Percentiles rank a stretch among this genome's conserved stretches.
Evolutionary conservation across 1,284 basidiomycete genomes (phyloP).

Genomic region (Volvariella volvacea): DNA sequence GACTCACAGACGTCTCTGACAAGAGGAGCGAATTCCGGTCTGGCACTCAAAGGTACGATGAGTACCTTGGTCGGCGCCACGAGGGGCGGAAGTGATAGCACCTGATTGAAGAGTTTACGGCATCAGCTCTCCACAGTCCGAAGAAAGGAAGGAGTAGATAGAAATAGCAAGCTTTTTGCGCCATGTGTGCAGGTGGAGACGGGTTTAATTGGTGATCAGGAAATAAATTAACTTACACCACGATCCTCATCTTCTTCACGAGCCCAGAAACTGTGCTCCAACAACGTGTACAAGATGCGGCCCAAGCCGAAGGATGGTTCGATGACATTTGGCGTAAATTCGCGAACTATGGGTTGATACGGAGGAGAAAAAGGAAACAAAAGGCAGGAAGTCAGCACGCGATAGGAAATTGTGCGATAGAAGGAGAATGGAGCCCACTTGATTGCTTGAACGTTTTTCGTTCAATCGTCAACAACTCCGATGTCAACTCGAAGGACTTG

Average conservation of each 20-base stretch:
- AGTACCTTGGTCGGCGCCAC: constrained; percentile 97
- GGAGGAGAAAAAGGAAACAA: constrained; percentile 6
- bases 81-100: constrained; percentile 83
- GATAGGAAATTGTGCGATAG: not conserved
- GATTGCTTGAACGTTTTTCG: constrained; percentile 88
- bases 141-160: constrained; percentile 8
- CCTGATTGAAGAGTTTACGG: constrained; percentile 33
- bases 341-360: constrained; percentile 59
- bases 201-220: constrained; percentile 10
- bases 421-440: constrained; percentile 43
- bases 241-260: constrained; percentile 88
- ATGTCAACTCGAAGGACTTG: constrained; percentile 66
- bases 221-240: constrained; percentile 50
- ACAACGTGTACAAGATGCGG: constrained; percentile 89
- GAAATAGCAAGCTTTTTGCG: not conserved
- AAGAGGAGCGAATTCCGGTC: constrained; percentile 80
- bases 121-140: constrained; percentile 5
- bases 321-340: constrained; percentile 96
- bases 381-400: constrained; percentile 7
- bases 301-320: constrained; percentile 99
- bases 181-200: not conserved
- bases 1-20: constrained; percentile 87
- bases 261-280: constrained; percentile 97
- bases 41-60: constrained; percentile 92
- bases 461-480: constrained; percentile 77